A percentile compares a stretch with the other conserved stretches of the same genome.
Evolutionary conservation across 2,329 filamentous ascomycete genomes (phyloP).

Genomic region (Colletotrichum spinosum): DNA sequence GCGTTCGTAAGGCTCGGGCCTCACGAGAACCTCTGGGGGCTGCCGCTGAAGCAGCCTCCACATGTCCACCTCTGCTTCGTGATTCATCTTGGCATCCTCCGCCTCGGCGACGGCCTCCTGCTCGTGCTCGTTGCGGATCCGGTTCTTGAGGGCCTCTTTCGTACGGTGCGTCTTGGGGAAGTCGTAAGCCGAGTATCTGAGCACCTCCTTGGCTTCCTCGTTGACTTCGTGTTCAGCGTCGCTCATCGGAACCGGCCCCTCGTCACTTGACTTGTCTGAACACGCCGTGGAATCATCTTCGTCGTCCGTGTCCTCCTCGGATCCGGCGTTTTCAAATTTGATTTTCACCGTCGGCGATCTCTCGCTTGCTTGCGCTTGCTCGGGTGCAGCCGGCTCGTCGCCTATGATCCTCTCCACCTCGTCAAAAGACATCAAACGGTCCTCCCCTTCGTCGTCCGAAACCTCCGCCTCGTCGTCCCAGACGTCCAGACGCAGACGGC

Average conservation of each 20-base stretch:
- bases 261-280: background rate
- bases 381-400: background rate
- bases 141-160: conserved; percentile 50
- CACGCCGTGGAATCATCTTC: conserved; percentile 5
- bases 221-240: conserved; percentile 45
- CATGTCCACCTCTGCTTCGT: conserved; percentile 56
- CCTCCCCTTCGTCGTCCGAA: conserved; percentile 32
- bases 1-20: conserved; percentile 44
- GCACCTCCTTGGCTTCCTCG: conserved; percentile 55
- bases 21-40: conserved; percentile 50
- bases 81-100: conserved; percentile 53
- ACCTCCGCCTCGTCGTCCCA: conserved; percentile 47
- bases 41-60: conserved; percentile 57
- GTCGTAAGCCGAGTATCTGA: conserved; percentile 54
- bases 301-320: conserved; percentile 7
- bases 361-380: background rate
- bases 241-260: background rate
- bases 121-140: conserved; percentile 54
- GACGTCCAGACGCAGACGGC: conserved; percentile 62
- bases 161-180: conserved; percentile 51
- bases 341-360: conserved; percentile 3
- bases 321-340: conserved; percentile 8
- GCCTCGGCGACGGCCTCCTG: conserved; percentile 59
- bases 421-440: conserved; percentile 53
- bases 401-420: conserved; percentile 56